A percentile compares a stretch with the other conserved stretches of the same genome.
These are phyloP conservation scores for Gentiana macrophylla DNA, from an alignment of 257 asterid species.

Conservation along the genomic window DNA sequence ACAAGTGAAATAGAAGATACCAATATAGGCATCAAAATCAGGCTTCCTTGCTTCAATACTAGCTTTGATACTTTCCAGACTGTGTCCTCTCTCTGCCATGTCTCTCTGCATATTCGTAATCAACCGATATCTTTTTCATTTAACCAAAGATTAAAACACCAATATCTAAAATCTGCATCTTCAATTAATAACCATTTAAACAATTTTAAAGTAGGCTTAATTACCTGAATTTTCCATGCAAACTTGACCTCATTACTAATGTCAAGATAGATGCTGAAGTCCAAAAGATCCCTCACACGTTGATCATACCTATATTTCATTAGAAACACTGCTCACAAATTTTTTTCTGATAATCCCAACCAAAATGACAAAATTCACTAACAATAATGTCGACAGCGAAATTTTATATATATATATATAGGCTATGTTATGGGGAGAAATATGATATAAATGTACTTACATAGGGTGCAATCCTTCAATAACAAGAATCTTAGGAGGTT, in stretches of 20 bases:
- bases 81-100: conserved; percentile 99
- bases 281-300: conserved; percentile 92
- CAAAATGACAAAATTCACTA: not conserved
- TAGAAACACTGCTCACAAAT: not conserved
- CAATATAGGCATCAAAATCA: conserved; percentile 91
- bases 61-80: conserved; percentile 95
- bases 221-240: conserved; percentile 74
- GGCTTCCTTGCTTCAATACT: conserved; percentile 95
- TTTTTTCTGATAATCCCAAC: not conserved
- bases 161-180: too few species aligned
- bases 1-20: conserved; percentile 19
- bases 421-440: not conserved
- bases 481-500: conserved; percentile 93
- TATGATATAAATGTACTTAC: conserved; percentile 33
- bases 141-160: not conserved
- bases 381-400: too few species aligned
- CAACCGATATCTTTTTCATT: not conserved
- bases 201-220: not conserved
- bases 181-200: too few species aligned
- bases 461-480: conserved; percentile 97
- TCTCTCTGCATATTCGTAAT: conserved; percentile 57
- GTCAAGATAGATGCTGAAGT: conserved; percentile 94
- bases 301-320: conserved; percentile 53
- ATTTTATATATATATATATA: too few species aligned
- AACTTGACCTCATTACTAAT: conserved; percentile 95